These are phyloP conservation scores for Suhomyces kilbournensis DNA, from an alignment of 805 yeast species.

Conservation along the genomic window DNA sequence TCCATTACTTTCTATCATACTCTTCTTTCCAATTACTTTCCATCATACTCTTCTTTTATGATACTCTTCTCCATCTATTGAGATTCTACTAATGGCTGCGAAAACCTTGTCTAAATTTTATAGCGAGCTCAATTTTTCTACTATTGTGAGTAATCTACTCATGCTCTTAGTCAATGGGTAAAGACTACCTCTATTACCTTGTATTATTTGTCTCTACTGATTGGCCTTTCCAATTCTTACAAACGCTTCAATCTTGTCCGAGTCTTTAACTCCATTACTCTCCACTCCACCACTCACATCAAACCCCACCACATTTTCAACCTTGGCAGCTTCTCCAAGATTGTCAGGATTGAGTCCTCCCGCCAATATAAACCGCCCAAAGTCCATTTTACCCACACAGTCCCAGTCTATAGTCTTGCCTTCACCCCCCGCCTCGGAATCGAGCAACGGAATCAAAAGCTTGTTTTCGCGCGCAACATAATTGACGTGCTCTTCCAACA, in stretches of 20 bases:
- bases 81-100: no score
- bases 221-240: constrained; percentile 52
- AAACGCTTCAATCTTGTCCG: constrained; percentile 57
- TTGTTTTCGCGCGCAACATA: constrained; percentile 18
- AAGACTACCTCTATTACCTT: no score
- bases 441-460: constrained; percentile 64
- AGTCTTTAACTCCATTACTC: constrained; percentile 69
- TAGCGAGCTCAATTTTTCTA: no score
- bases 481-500: constrained; percentile 23
- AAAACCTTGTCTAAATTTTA: no score
- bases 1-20: no score
- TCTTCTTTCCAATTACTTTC: no score
- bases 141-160: no score
- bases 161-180: no score
- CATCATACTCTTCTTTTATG: no score
- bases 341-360: constrained; percentile 87
- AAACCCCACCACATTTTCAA: constrained; percentile 73
- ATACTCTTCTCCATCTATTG: no score
- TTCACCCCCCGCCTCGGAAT: constrained; percentile 90
- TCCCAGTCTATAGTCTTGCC: constrained; percentile 81
- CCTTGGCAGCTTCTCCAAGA: constrained; percentile 49
- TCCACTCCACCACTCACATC: constrained; percentile 98
- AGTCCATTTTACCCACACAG: constrained; percentile 27
- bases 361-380: constrained; percentile 62
- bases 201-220: no score